Percentiles rank a stretch among this genome's conserved stretches.
Conservation (phyloP, 1,139 yeast genomes). For the Candida sp. region DNA sequence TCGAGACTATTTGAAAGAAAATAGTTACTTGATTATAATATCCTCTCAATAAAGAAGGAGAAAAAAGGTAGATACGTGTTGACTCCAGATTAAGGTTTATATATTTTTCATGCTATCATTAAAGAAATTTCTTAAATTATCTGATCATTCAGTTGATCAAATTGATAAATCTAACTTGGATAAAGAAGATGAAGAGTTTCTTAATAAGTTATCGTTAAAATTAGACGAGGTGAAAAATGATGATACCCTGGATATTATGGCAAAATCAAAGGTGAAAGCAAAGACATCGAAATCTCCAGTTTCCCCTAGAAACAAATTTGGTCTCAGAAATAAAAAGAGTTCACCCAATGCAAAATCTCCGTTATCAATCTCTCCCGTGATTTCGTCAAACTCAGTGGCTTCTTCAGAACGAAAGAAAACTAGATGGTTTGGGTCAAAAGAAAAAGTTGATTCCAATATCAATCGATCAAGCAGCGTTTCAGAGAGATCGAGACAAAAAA, state of each 20-base stretch:
- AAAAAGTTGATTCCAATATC: background rate
- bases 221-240: background rate
- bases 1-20: no score
- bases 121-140: background rate
- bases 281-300: background rate
- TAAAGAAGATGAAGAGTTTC: background rate
- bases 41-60: no score
- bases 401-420: background rate
- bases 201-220: background rate
- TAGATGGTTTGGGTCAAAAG: background rate
- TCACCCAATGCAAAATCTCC: background rate
- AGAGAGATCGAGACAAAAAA: background rate
- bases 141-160: background rate
- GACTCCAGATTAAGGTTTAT: no score
- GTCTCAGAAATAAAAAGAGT: background rate
- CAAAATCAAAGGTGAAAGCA: background rate
- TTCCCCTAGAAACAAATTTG: background rate
- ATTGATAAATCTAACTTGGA: background rate
- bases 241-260: background rate
- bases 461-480: background rate
- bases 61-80: no score
- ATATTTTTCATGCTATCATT: background rate
- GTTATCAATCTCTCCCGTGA: background rate
- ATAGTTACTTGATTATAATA: no score
- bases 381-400: background rate